Evolutionary conservation across 768 basidiomycete genomes (phyloP).

Genomic region (Rhodosporidiobolus sp.): DNA sequence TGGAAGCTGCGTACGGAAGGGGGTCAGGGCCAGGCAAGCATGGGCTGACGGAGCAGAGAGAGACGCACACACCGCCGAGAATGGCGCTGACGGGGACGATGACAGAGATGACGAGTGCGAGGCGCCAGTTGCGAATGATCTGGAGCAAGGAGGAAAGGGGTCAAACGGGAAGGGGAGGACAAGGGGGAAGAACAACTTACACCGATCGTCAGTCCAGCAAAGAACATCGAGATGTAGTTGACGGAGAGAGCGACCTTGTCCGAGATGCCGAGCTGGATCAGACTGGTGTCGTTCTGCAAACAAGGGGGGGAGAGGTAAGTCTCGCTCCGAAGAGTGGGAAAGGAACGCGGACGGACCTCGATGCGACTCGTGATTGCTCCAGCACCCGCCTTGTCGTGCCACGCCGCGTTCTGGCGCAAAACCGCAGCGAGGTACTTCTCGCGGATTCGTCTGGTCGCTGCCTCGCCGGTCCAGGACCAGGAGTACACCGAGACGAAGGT

Average conservation of each 20-base stretch:
- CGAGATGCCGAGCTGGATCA: conserved; percentile 82
- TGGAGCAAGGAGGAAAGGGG: neutral
- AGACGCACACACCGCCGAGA: conserved; percentile 58
- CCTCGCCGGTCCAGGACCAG: conserved; percentile 60
- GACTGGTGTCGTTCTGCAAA: conserved; percentile 53
- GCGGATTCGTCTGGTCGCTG: conserved; percentile 76
- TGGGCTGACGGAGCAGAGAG: too few species aligned
- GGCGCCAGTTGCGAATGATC: conserved; percentile 58
- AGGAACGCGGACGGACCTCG: neutral
- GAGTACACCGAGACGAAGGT: conserved; percentile 12
- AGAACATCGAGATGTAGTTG: conserved; percentile 66
- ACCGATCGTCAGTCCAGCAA: conserved; percentile 70
- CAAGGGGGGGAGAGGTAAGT: too few species aligned
- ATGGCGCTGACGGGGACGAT: conserved; percentile 79
- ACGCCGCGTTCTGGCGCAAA: conserved; percentile 73
- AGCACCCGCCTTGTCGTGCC: conserved; percentile 84
- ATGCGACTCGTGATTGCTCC: conserved; percentile 93
- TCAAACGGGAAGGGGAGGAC: neutral
- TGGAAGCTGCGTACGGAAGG: conserved; percentile 8
- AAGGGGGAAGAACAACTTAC: neutral
- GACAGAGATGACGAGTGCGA: conserved; percentile 75
- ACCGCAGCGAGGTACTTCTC: conserved; percentile 72
- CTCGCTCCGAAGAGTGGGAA: too few species aligned
- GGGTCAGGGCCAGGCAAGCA: too few species aligned
- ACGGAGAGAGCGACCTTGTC: conserved; percentile 73